Evolutionary conservation across 768 basidiomycete genomes (phyloP).

Genomic region (Lenzites betulinus): DNA sequence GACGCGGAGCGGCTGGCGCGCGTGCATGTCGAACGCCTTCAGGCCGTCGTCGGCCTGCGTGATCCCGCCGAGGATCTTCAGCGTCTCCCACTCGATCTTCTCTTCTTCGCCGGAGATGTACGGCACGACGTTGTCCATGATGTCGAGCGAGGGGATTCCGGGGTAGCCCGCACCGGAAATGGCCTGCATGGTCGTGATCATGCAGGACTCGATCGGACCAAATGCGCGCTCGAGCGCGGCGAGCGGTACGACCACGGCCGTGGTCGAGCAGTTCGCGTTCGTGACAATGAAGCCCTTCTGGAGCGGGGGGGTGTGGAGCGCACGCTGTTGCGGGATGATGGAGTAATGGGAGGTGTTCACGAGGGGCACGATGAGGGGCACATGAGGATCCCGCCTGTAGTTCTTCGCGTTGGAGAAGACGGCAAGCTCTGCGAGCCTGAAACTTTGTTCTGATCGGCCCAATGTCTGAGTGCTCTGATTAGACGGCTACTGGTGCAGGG

Average conservation of each 20-base stretch:
- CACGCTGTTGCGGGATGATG: conserved; percentile 82
- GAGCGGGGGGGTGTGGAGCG: conserved; percentile 64
- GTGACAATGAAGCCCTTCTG: conserved; percentile 93
- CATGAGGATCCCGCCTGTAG: conserved; percentile 86
- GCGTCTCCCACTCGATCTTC: conserved; percentile 98
- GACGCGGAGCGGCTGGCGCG: conserved; percentile 76
- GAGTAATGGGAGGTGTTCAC: conserved; percentile 87
- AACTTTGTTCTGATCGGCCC: conserved; percentile 66
- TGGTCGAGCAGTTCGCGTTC: conserved; percentile 98
- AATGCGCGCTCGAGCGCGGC: conserved; percentile 87
- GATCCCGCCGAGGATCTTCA: conserved; percentile 93
- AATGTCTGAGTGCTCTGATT: background rate
- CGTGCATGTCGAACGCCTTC: conserved; percentile 83
- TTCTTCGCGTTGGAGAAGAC: conserved; percentile 99
- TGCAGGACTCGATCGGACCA: conserved; percentile 88
- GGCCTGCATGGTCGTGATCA: conserved; percentile 97
- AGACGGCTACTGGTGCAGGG: background rate
- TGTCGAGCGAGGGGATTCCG: conserved; percentile 85
- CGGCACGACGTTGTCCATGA: conserved; percentile 95
- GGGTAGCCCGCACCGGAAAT: conserved; percentile 99
- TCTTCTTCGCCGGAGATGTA: conserved; percentile 94
- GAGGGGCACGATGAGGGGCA: conserved; percentile 95
- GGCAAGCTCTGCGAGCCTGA: conserved; percentile 83
- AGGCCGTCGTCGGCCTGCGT: conserved; percentile 52
- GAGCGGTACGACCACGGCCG: conserved; percentile 89